A percentile compares a stretch with the other conserved stretches of the same genome.
These are phyloP conservation scores for Penicillium longicatenatum DNA, from an alignment of 495 filamentous ascomycete species.

Conservation along the genomic window DNA sequence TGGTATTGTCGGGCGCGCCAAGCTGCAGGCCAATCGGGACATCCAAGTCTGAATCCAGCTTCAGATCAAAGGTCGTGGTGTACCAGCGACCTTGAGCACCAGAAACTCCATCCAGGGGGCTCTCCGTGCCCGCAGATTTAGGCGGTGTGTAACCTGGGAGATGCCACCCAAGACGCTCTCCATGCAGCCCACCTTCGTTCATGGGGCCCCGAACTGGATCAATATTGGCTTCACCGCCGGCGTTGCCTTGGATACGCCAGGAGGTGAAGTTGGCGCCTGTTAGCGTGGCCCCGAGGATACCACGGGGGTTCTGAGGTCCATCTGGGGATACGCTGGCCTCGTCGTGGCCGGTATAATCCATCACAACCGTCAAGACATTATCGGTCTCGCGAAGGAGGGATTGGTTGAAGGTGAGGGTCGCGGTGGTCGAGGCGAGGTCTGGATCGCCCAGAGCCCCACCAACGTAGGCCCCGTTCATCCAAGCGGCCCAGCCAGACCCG, in stretches of 20 bases:
- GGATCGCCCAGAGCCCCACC: constrained; percentile 57
- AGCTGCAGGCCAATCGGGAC: constrained; percentile 42
- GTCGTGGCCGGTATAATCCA: constrained; percentile 72
- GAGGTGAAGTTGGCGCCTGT: constrained; percentile 49
- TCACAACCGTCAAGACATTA: constrained; percentile 66
- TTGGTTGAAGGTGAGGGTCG: constrained; percentile 28
- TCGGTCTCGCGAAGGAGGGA: constrained; percentile 45
- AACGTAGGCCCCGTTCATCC: constrained; percentile 55
- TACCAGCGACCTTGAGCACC: constrained; percentile 60
- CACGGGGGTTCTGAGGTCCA: constrained; percentile 66
- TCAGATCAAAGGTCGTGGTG: constrained; percentile 54
- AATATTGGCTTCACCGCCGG: constrained; percentile 66
- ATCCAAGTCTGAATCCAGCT: constrained; percentile 45
- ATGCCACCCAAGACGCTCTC: constrained; percentile 68
- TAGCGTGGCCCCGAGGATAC: constrained; percentile 60
- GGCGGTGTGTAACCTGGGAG: constrained; percentile 56
- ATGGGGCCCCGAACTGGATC: constrained; percentile 67
- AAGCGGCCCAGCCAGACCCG: constrained; percentile 57
- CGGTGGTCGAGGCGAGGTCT: constrained; percentile 29
- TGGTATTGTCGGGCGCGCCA: constrained; percentile 24
- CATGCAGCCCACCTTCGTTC: constrained; percentile 71
- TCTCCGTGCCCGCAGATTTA: constrained; percentile 34
- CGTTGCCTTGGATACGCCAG: constrained; percentile 77
- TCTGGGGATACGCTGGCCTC: constrained; percentile 59
- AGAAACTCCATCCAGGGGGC: constrained; percentile 52